Percentiles rank a stretch among this genome's conserved stretches.
Conservation (phyloP, 2,329 filamentous ascomycete genomes). For the Myotisia sp. region DNA sequence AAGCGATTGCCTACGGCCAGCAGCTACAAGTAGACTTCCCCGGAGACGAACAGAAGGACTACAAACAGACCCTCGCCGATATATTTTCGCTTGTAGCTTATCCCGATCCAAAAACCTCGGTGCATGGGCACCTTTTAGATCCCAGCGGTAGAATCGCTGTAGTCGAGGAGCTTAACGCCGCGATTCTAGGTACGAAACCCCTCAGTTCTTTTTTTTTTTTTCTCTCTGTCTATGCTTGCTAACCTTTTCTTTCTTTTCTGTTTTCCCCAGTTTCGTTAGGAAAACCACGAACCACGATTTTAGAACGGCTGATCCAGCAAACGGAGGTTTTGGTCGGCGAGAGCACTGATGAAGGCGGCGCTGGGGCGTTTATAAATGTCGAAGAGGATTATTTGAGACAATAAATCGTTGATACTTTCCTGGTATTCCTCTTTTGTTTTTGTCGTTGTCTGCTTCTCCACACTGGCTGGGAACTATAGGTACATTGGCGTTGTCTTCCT, state of each 20-base stretch:
- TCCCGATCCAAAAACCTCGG: slow-evolving; percentile 60
- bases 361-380: slow-evolving; percentile 70
- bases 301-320: slow-evolving; percentile 77
- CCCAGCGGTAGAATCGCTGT: slow-evolving; percentile 59
- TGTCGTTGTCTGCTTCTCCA: too few species aligned
- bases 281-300: slow-evolving; percentile 70
- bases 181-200: slow-evolving; percentile 60
- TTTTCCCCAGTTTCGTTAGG: slow-evolving; percentile 61
- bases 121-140: slow-evolving; percentile 66
- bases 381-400: slow-evolving; percentile 41
- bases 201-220: slow-evolving; percentile 11
- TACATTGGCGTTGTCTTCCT: too few species aligned
- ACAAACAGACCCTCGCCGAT: slow-evolving; percentile 60
- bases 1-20: slow-evolving; percentile 67
- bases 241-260: slow-evolving; percentile 12
- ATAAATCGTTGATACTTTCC: too few species aligned
- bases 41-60: slow-evolving; percentile 53
- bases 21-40: slow-evolving; percentile 64
- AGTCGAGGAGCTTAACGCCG: slow-evolving; percentile 86
- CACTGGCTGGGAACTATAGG: too few species aligned
- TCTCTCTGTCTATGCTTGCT: slow-evolving; percentile 4
- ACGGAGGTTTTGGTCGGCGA: slow-evolving; percentile 76
- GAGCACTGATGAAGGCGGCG: slow-evolving; percentile 61
- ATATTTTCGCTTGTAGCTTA: slow-evolving; percentile 86
- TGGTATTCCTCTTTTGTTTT: too few species aligned